Conservation (phyloP, 352 stramenopile genomes). For the Globisporangium nodosum region DNA sequence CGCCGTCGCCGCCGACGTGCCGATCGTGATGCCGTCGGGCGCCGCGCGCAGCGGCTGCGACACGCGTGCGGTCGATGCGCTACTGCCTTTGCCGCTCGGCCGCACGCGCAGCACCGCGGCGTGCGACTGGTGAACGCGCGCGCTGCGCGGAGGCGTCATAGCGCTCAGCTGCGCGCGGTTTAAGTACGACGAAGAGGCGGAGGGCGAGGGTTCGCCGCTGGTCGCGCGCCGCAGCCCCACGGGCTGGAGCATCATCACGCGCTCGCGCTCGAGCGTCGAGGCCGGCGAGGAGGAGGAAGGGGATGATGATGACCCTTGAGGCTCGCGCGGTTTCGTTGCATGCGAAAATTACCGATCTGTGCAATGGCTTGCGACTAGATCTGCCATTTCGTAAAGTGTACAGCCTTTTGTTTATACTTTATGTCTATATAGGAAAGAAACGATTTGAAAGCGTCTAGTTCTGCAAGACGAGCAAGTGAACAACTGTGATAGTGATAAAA, state of each 20-base stretch:
- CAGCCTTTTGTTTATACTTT: too few relatives aligned
- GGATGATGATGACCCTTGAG: not conserved
- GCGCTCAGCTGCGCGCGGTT: not conserved
- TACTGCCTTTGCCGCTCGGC: constrained; percentile 6
- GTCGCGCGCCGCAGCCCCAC: not conserved
- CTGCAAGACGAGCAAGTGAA: not conserved
- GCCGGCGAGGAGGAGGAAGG: not conserved
- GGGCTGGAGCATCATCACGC: not conserved
- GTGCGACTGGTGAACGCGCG: too few relatives aligned
- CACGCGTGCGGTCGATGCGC: constrained; percentile 1
- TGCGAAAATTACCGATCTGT: too few relatives aligned
- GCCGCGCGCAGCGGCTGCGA: constrained; percentile 2
- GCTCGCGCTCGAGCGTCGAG: not conserved
- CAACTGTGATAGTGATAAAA: too few relatives aligned
- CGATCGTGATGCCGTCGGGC: constrained; percentile 19
- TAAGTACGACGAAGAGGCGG: not conserved
- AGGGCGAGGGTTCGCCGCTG: not conserved
- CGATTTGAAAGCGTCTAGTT: not conserved
- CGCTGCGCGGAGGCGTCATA: not conserved
- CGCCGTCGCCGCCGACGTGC: constrained; percentile 12
- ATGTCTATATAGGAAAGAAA: too few relatives aligned
- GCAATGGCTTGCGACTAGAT: not conserved
- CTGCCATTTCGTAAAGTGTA: not conserved
- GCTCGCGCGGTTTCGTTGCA: not conserved
- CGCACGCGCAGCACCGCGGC: constrained; percentile 11